A percentile compares a stretch with the other conserved stretches of the same genome.
phyloP scores from a whole-genome alignment of 208 protist genomes.

The Leishmania martiniquensis region DNA sequence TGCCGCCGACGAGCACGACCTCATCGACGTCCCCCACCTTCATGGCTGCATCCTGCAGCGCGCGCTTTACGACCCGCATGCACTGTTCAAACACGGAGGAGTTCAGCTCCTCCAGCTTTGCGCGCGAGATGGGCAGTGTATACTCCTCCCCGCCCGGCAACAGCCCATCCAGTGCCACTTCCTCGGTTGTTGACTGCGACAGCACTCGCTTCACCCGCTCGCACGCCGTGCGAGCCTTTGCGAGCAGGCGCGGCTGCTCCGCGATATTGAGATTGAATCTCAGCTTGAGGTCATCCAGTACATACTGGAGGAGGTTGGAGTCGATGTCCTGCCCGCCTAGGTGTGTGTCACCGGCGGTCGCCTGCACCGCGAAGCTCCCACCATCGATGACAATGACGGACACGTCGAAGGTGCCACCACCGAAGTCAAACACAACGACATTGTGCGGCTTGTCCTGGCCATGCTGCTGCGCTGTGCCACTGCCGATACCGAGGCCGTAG shows the following conservation, averaged over 20 bases:
- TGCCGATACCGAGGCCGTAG: slow-evolving; percentile 96
- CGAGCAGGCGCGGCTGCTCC: slow-evolving; percentile 44
- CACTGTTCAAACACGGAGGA: slow-evolving; percentile 75
- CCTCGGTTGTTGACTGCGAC: slow-evolving; percentile 87
- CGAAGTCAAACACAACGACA: slow-evolving; percentile 99
- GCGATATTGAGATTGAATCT: slow-evolving; percentile 90
- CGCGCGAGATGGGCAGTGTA: slow-evolving; percentile 93
- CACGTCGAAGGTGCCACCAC: slow-evolving; percentile 99
- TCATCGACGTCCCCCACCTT: slow-evolving; percentile 83
- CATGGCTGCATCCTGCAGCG: slow-evolving; percentile 91
- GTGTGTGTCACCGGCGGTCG: slow-evolving; percentile 99
- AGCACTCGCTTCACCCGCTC: slow-evolving; percentile 97
- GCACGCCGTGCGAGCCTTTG: slow-evolving; percentile 67
- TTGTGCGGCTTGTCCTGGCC: slow-evolving; percentile 41
- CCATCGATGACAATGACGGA: slow-evolving; percentile 98
- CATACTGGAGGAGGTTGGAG: slow-evolving; percentile 95
- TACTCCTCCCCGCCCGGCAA: slow-evolving; percentile 96
- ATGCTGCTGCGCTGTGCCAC: slow-evolving; percentile 52
- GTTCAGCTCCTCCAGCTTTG: slow-evolving; percentile 98
- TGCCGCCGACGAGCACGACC: slow-evolving; percentile 96
- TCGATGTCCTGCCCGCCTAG: slow-evolving; percentile 99
- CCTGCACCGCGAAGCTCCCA: slow-evolving; percentile 98
- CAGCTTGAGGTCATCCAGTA: slow-evolving; percentile 90
- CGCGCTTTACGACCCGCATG: slow-evolving; percentile 81
- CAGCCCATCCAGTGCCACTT: slow-evolving; percentile 97